These are phyloP conservation scores for Corinectria fuckeliana DNA, from an alignment of 2,329 filamentous ascomycete species.

Conservation along the genomic window DNA sequence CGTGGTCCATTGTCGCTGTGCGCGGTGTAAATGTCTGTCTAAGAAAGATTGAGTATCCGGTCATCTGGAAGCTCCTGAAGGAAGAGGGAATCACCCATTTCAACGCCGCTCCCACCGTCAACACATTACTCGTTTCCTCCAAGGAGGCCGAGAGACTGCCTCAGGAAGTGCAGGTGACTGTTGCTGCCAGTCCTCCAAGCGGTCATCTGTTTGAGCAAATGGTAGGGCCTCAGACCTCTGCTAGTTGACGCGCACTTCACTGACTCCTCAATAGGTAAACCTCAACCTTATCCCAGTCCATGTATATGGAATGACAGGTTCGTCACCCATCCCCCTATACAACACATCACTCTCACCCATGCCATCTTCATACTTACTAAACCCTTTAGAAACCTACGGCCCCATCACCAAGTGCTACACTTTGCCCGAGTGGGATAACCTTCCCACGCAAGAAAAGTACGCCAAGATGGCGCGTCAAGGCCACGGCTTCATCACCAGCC, in stretches of 20 bases:
- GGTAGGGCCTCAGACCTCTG: constrained; percentile 52
- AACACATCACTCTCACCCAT: too few species aligned
- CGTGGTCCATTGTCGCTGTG: constrained; percentile 91
- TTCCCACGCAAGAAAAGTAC: constrained; percentile 80
- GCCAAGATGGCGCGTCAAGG: constrained; percentile 92
- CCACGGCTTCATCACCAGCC: constrained; percentile 84
- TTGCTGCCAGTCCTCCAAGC: constrained; percentile 89
- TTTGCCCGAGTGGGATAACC: constrained; percentile 81
- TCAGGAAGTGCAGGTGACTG: constrained; percentile 81
- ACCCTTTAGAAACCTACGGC: constrained; percentile 78
- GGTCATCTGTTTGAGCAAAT: constrained; percentile 93
- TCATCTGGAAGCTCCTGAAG: constrained; percentile 90
- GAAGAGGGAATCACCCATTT: constrained; percentile 91
- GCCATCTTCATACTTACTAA: neutral
- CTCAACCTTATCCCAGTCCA: constrained; percentile 91
- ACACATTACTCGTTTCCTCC: constrained; percentile 86
- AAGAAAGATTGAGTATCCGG: constrained; percentile 90
- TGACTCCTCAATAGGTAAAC: constrained; percentile 42
- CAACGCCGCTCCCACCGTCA: constrained; percentile 94
- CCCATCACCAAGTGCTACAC: constrained; percentile 94
- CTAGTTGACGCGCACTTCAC: neutral
- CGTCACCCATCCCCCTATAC: neutral
- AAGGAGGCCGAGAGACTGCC: constrained; percentile 75
- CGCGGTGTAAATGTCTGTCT: constrained; percentile 95
- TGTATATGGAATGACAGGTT: constrained; percentile 79